Base-by-base conservation (phyloP, 495 filamentous ascomycete genomes). In the Immersiella caudata region DNA sequence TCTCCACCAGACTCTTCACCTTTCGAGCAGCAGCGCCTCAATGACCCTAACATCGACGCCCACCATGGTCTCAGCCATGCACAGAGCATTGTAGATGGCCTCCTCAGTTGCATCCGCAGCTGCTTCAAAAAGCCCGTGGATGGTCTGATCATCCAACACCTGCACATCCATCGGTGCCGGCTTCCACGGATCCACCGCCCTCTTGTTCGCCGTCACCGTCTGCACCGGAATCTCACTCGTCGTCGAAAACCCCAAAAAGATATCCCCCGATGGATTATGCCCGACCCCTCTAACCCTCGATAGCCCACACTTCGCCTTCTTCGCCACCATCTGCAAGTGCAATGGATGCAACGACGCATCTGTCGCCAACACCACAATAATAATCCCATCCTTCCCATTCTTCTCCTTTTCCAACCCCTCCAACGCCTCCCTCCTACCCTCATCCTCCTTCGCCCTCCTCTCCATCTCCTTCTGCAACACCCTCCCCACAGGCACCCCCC, bases 211-310 rank as follows among this genome's bases (percentile, higher is more conserved):
- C 21, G 73, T 74, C 25, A 75, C 67, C 14, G 72, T 73, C 65
- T 78, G 77, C 56, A 78, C 75, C 3, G 77, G 76, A 14, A 83
- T 75, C 52, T 76, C 71, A 29, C 78, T 79, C 14, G 77, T 82
- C 1, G 84, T 87, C 36, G 81, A 84, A 66, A 86, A 82, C 6
- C 83, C 84, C 2, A 87, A 73, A 67, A 85, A 86, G 70, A 86
- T 77, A 46, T 86, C 84, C 0, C 84, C 84, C 0, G 81, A 84
- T 11, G 73, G 75, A 67, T 83, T 86, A 20, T 78, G 74, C 12
- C 83, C 83, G 67, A 78, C 79, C 2, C 81, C 81, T 8, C 84
- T 84, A 9, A 83, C 84, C 52, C 75, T 75, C 4, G 80, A 70
- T n/a, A 86, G 59, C 7, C 84, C 84, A 2, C 83, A 80, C 12